phyloP scores from a whole-genome alignment of 257 asterid species.

The Echium plantagineum region DNA sequence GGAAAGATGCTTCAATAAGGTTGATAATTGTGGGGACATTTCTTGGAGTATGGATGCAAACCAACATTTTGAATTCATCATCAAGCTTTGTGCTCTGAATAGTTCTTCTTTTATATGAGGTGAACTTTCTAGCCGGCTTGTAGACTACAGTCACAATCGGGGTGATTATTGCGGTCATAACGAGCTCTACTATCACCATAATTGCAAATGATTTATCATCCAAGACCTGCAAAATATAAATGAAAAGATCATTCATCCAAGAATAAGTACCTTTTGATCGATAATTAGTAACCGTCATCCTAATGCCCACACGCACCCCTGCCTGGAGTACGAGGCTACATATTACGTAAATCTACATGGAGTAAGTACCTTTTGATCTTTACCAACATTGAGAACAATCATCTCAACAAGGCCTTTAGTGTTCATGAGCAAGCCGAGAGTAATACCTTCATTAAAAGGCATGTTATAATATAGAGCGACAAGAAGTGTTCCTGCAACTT shows the following conservation, averaged over 20 bases:
- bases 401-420: conserved; percentile 92
- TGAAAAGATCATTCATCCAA: too few species aligned
- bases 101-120: conserved; percentile 59
- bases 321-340: too few species aligned
- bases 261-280: conserved; percentile 62
- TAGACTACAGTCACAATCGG: conserved; percentile 56
- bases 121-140: conserved; percentile 51
- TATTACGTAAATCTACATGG: too few species aligned
- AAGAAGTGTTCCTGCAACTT: conserved; percentile 67
- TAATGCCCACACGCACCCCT: too few species aligned
- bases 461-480: conserved; percentile 61
- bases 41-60: conserved; percentile 68
- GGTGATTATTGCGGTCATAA: conserved; percentile 59
- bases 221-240: conserved; percentile 32
- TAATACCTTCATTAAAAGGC: conserved; percentile 73
- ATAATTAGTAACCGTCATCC: too few species aligned
- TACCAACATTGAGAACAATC: conserved; percentile 93
- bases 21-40: conserved; percentile 80
- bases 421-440: conserved; percentile 88
- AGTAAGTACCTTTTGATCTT: conserved; percentile 63
- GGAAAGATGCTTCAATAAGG: conserved; percentile 77
- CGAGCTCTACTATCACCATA: conserved; percentile 67
- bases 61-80: conserved; percentile 52
- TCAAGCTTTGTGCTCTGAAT: conserved; percentile 51
- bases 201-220: conserved; percentile 72